These are phyloP conservation scores for Zizania palustris DNA, from an alignment of 202 grass and related monocot genomes.

Conservation along the genomic window DNA sequence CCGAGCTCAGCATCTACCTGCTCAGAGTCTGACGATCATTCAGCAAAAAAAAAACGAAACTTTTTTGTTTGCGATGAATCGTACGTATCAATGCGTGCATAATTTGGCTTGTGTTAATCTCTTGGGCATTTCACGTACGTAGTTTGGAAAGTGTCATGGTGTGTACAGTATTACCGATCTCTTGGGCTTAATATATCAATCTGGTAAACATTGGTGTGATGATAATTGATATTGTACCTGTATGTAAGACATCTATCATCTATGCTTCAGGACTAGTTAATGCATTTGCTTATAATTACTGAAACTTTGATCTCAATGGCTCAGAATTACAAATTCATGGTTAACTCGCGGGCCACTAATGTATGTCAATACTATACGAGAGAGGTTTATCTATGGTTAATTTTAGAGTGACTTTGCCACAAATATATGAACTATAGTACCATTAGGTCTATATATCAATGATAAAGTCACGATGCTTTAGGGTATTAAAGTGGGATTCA, in stretches of 20 bases:
- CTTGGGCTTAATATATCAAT: constrained; percentile 27
- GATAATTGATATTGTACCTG: background rate
- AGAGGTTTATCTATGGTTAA: too few species aligned
- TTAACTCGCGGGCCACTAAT: background rate
- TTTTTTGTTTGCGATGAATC: constrained; percentile 34
- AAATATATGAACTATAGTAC: too few species aligned
- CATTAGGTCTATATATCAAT: too few species aligned
- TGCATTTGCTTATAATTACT: background rate
- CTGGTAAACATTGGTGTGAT: constrained; percentile 11
- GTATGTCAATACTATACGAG: too few species aligned
- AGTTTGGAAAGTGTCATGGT: constrained; percentile 47
- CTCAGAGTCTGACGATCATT: constrained; percentile 62
- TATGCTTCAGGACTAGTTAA: background rate
- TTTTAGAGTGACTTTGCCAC: too few species aligned
- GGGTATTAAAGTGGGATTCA: too few species aligned
- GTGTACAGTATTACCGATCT: constrained; percentile 45
- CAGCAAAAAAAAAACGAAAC: background rate
- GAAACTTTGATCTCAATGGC: background rate
- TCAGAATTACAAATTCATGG: background rate
- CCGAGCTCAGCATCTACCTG: constrained; percentile 91
- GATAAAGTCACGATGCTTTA: too few species aligned
- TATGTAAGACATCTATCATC: background rate
- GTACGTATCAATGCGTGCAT: constrained; percentile 33
- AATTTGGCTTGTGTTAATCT: constrained; percentile 23
- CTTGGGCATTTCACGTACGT: constrained; percentile 29